phyloP scores from a whole-genome alignment of 2,329 filamentous ascomycete genomes.

The Talaromyces atroroseus region DNA sequence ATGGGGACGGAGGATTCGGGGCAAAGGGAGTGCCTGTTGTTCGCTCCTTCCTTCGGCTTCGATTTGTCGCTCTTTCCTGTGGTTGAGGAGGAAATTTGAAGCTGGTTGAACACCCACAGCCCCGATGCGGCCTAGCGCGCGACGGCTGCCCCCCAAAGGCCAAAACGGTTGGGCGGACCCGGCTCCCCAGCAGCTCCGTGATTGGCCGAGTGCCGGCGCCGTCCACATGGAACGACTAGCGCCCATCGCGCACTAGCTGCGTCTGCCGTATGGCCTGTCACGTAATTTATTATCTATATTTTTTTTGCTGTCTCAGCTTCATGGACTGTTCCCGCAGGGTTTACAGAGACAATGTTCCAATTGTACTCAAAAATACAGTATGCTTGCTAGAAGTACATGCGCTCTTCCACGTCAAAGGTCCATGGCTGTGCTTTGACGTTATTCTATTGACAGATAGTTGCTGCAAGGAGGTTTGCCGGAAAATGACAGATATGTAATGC shows the following conservation, averaged over 20 bases:
- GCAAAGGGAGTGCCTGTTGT: not conserved
- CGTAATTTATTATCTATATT: not conserved
- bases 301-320: not conserved
- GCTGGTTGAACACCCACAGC: conserved; percentile 28
- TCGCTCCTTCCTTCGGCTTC: not conserved
- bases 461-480: not conserved
- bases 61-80: not conserved
- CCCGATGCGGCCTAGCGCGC: conserved; percentile 31
- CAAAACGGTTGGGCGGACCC: conserved; percentile 33
- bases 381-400: not conserved
- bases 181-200: not conserved
- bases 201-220: conserved; percentile 9
- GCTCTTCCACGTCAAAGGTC: not conserved
- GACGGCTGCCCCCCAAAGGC: conserved; percentile 27
- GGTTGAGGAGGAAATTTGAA: conserved; percentile 14
- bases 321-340: not conserved
- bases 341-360: not conserved
- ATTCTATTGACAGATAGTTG: not conserved
- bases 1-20: not conserved
- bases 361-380: not conserved
- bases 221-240: conserved; percentile 9
- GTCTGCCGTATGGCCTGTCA: not conserved
- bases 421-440: not conserved
- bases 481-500: not conserved
- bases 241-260: not conserved